Conservation (phyloP, 2,329 filamentous ascomycete genomes). For the Trichoderma gracile region DNA sequence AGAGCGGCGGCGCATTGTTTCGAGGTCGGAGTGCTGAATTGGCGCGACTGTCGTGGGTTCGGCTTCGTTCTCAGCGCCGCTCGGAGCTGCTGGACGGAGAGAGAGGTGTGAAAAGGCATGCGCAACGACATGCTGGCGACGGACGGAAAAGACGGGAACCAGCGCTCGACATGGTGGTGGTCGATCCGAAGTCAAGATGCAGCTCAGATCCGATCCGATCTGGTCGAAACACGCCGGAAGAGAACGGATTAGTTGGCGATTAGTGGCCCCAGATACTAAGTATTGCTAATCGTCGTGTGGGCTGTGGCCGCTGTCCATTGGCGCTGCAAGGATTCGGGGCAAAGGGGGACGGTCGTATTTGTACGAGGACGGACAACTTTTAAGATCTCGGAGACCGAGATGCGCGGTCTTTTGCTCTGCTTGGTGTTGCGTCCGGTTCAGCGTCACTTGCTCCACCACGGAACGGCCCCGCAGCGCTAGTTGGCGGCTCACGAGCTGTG, state of each 20-base stretch:
- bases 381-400: slow-evolving; percentile 25
- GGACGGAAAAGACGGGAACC: background rate
- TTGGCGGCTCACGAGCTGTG: background rate
- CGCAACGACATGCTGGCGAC: slow-evolving; percentile 24
- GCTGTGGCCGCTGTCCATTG: background rate
- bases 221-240: background rate
- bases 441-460: slow-evolving; percentile 1
- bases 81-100: background rate
- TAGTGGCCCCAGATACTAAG: background rate
- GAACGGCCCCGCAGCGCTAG: slow-evolving; percentile 23
- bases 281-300: too few relatives aligned
- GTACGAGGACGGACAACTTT: background rate
- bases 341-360: background rate
- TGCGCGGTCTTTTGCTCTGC: slow-evolving; percentile 18
- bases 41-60: background rate
- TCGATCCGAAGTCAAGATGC: background rate
- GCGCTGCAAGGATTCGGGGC: too few relatives aligned
- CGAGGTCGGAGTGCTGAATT: background rate
- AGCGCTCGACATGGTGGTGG: slow-evolving; percentile 20
- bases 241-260: too few relatives aligned
- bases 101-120: background rate
- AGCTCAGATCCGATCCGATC: background rate
- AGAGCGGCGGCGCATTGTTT: background rate
- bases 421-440: background rate
- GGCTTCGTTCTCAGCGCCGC: slow-evolving; percentile 2